Evolutionary conservation across 768 basidiomycete species (phyloP).

Genomic region (Tulasnella sp.): DNA sequence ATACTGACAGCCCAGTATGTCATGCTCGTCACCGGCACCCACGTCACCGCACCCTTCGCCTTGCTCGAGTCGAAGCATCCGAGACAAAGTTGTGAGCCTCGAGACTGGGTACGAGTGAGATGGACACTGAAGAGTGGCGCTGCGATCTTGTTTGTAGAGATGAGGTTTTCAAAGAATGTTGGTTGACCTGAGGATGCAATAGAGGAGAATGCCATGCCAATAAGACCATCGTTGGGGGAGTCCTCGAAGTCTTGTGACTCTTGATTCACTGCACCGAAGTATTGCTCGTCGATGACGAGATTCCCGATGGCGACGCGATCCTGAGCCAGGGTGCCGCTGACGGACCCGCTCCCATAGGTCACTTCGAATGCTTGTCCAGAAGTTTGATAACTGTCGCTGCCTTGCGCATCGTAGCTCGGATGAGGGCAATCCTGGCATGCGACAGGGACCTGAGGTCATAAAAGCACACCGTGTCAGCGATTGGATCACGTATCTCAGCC

Average conservation of each 20-base stretch:
- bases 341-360: conserved; percentile 45
- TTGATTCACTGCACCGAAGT: conserved; percentile 43
- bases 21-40: conserved; percentile 32
- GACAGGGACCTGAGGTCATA: conserved; percentile 1
- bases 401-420: conserved; percentile 20
- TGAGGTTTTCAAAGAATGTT: conserved; percentile 58
- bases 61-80: conserved; percentile 35
- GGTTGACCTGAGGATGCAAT: conserved; percentile 38
- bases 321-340: conserved; percentile 37
- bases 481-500: no score
- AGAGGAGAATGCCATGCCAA: conserved; percentile 48
- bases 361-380: conserved; percentile 30
- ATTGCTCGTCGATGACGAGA: conserved; percentile 37
- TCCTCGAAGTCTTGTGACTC: conserved; percentile 41
- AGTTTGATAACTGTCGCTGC: conserved; percentile 36
- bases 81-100: conserved; percentile 43
- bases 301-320: conserved; percentile 44
- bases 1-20: conserved; percentile 52
- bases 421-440: background rate
- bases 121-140: conserved; percentile 50
- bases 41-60: conserved; percentile 29
- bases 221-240: conserved; percentile 45
- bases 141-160: conserved; percentile 33
- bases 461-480: no score
- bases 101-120: conserved; percentile 32